Conservation (phyloP, 2,329 filamentous ascomycete species). For the Monosporascus sp. region DNA sequence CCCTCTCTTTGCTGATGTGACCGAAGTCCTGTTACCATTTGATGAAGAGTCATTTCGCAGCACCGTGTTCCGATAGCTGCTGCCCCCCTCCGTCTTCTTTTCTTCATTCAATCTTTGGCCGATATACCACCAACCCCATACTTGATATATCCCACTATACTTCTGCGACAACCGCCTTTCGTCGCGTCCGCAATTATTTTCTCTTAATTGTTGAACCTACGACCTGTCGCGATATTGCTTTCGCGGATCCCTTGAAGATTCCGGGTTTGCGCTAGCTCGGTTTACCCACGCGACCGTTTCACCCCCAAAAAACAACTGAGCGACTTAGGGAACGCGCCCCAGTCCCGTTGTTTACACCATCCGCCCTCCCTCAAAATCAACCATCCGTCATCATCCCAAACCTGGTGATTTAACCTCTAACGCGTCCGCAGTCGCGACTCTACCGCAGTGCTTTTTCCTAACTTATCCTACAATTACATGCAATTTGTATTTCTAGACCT, state of each 20-base stretch:
- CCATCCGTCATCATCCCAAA: background rate
- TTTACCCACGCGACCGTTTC: background rate
- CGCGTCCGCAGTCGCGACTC: slow-evolving; percentile 12
- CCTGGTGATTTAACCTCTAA: background rate
- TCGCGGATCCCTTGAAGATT: no score
- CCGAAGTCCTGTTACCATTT: background rate
- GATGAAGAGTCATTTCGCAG: background rate
- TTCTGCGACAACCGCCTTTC: no score
- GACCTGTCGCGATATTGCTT: no score
- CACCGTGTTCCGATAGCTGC: background rate
- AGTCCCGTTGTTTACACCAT: background rate
- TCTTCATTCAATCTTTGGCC: background rate
- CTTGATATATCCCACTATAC: no score
- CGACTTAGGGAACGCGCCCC: background rate
- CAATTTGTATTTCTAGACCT: slow-evolving; percentile 2
- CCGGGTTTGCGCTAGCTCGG: background rate
- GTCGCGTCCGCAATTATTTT: no score
- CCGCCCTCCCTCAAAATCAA: background rate
- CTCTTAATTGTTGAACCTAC: no score
- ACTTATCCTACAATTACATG: slow-evolving; percentile 12
- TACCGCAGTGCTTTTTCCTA: slow-evolving; percentile 4
- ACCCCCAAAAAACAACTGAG: background rate
- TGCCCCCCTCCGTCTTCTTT: background rate
- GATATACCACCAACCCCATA: background rate
- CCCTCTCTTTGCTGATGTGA: background rate